These are phyloP conservation scores for Pestalotiopsis sp. DNA, from an alignment of 2,329 filamentous ascomycete genomes.

Conservation along the genomic window DNA sequence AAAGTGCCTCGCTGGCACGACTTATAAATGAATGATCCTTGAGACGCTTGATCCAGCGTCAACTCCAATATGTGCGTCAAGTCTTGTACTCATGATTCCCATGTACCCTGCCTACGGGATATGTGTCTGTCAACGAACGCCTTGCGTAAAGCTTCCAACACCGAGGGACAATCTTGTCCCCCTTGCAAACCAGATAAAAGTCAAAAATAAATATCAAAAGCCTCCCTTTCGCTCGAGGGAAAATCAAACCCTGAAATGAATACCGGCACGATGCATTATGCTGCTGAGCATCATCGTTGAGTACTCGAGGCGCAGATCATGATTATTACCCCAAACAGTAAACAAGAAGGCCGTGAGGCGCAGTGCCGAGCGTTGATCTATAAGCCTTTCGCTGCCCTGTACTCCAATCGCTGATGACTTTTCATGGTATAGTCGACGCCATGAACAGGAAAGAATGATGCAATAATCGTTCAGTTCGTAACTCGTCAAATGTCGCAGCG, in stretches of 20 bases:
- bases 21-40: not conserved
- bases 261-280: conserved; percentile 17
- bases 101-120: not conserved
- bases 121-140: not conserved
- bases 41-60: not conserved
- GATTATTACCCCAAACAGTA: conserved; percentile 28
- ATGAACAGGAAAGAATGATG: conserved; percentile 8
- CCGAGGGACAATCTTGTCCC: not conserved
- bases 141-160: not conserved
- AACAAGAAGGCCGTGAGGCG: conserved; percentile 32
- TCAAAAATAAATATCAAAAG: conserved; percentile 4
- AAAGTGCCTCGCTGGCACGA: not conserved
- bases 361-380: conserved; percentile 15
- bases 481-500: conserved; percentile 5
- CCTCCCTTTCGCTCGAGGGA: not conserved
- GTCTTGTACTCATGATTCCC: not conserved
- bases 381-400: conserved; percentile 1
- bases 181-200: not conserved
- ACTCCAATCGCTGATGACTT: not conserved
- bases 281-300: conserved; percentile 19
- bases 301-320: conserved; percentile 24
- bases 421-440: not conserved
- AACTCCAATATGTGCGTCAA: conserved; percentile 1
- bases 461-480: conserved; percentile 19
- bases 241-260: conserved; percentile 14